Base-by-base conservation (phyloP, 1,284 basidiomycete genomes). In the Cronartium quercuum region DNA sequence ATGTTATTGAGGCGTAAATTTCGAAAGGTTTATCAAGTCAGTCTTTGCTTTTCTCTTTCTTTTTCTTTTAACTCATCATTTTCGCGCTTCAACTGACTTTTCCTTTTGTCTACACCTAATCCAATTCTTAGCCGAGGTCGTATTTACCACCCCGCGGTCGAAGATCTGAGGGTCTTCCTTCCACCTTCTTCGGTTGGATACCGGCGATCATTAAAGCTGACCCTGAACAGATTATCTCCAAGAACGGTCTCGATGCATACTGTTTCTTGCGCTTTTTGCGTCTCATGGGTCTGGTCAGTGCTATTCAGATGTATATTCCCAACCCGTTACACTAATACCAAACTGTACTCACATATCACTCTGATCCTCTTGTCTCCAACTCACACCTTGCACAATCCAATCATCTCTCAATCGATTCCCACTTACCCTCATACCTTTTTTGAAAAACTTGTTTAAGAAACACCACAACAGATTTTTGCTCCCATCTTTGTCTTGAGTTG, bases 211-310 rank as follows among this genome's bases (percentile, higher is more conserved):
- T 83, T 75, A 78, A 78, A 44, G 80, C 78, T 7, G 80, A 80
- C 55, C 79, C 80, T 60, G 75, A 75, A 34, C 80, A 79, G 47
- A 79, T 82, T 66, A 79, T 83, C 63, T 73, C 78, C 29, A 81
- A 88, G 76, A 95, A 96, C 78, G 94, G 95, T 42, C 86, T 92
- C 76, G 95, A 98, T 81, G 91, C 93, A 40, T 98, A 95, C 84
- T 89, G 96, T 81, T 97, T 92, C 79, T 87, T 96, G 63, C 89
- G 92, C 71, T 98, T 91, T 82, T 85, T 94, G 55, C 88, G 89
- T 75, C 51, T 88, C 84, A 80, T 76, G 78, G 83, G 77, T 84
- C 89, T 80, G 84, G 88, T 78, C 82, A 89, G 79, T 55, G n/a
- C 15, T 21, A 84, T 95, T 69, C 86, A 96, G 78, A 80, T 91